A percentile compares a stretch with the other conserved stretches of the same genome.
Conservation (phyloP, 768 basidiomycete genomes). For the Amanita inopinata region DNA sequence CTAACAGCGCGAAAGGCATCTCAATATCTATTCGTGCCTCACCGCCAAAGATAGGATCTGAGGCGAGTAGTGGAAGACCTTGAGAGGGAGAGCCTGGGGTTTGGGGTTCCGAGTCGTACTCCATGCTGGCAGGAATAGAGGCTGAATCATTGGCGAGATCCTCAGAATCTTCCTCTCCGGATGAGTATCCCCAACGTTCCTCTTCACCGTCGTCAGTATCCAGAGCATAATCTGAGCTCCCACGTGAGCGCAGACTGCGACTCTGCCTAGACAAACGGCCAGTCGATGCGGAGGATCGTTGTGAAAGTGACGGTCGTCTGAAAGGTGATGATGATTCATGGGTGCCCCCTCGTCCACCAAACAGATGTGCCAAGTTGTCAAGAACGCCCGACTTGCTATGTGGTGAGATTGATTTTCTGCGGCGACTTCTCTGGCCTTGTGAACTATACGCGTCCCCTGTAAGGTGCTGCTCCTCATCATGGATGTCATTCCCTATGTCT, state of each 20-base stretch:
- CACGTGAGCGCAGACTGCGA: slow-evolving; percentile 31
- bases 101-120: slow-evolving; percentile 63
- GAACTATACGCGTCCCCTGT: slow-evolving; percentile 18
- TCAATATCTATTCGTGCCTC: slow-evolving; percentile 81
- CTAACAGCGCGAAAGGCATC: slow-evolving; percentile 44
- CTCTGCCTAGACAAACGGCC: slow-evolving; percentile 43
- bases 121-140: slow-evolving; percentile 49
- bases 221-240: slow-evolving; percentile 46
- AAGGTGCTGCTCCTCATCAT: slow-evolving; percentile 21
- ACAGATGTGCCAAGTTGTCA: slow-evolving; percentile 59
- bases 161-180: slow-evolving; percentile 63
- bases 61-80: slow-evolving; percentile 56
- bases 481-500: slow-evolving; percentile 19
- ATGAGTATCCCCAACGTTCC: slow-evolving; percentile 91
- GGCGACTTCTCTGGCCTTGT: slow-evolving; percentile 18
- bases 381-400: slow-evolving; percentile 39
- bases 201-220: slow-evolving; percentile 48
- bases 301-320: slow-evolving; percentile 48
- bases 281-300: slow-evolving; percentile 41
- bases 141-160: slow-evolving; percentile 29
- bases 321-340: slow-evolving; percentile 29
- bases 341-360: slow-evolving; percentile 35
- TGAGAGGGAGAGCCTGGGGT: slow-evolving; percentile 40
- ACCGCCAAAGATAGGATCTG: slow-evolving; percentile 77
- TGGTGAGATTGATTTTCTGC: slow-evolving; percentile 25